Base-by-base conservation (phyloP, 768 basidiomycete species). In the Albatrellus ellisii region DNA sequence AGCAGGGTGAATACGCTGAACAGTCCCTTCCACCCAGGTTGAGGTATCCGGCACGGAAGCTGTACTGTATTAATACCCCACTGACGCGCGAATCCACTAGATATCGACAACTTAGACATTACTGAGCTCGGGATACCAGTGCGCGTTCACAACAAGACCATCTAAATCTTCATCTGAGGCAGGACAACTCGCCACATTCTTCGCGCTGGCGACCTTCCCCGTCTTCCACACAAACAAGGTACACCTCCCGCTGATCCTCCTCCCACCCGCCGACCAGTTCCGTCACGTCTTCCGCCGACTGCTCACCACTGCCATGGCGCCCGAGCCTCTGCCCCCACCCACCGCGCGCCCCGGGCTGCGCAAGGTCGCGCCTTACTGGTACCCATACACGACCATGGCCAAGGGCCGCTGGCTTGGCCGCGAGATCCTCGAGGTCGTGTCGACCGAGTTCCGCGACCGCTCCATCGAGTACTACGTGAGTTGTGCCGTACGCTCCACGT, bases 381-480 rank as follows among this genome's bases (percentile, higher is more conserved):
- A 87, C 57, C 84, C 89, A 2, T 87, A 91, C 56, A 85, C 78
- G 7, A 94, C 90, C 0, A 91, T 82, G 77, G 88, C 89, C 17
- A 97, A 97, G 59, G 72, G 78, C 39, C 72, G 91, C 22, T 95
- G 91, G 90, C 67, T 88, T 27, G 79, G 83, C 26, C 68, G 91
- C 36, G 83, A 90, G 58, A 68, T 95, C 27, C 61, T 97, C 18
- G 91, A 97, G 59, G 79, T 95, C 28, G 81, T 97, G 12, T 88
- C 85, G 0, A 92, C 90, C 0, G 91, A 97, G 59, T 97, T 94
- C 56, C 68, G 91, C 41, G 91, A 95, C 65, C 70, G 91, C 37
- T 87, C 82, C 11, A 80, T 91, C 70, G 91, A 97, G 53, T 97
- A 92, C 59, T 95, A 97, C 69, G 90, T 92, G 61, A 56, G 88